These are phyloP conservation scores for Fusarium setosum DNA, from an alignment of 2,329 filamentous ascomycete genomes.

Conservation along the genomic window DNA sequence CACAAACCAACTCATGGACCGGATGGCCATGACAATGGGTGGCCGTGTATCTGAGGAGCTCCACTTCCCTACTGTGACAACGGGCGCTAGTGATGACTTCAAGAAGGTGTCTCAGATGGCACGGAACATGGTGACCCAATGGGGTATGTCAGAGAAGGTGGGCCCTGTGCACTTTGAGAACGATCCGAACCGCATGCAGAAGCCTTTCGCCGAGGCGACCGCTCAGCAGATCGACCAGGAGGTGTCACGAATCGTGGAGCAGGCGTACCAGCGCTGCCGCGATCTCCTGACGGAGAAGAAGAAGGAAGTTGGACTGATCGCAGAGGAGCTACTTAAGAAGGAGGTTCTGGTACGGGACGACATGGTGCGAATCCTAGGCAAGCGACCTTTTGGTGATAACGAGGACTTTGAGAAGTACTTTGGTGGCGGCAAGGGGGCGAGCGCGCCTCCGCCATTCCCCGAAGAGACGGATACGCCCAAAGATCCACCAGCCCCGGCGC, in stretches of 20 bases:
- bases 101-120: slow-evolving; percentile 98
- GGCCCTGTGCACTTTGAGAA: slow-evolving; percentile 93
- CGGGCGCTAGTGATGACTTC: slow-evolving; percentile 95
- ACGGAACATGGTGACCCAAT: slow-evolving; percentile 98
- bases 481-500: slow-evolving; percentile 50
- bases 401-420: slow-evolving; percentile 98
- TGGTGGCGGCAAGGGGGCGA: slow-evolving; percentile 67
- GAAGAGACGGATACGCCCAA: slow-evolving; percentile 55
- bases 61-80: slow-evolving; percentile 96
- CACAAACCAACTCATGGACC: slow-evolving; percentile 95
- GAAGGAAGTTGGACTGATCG: slow-evolving; percentile 86
- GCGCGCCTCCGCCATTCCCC: slow-evolving; percentile 68
- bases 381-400: slow-evolving; percentile 82
- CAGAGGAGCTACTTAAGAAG: slow-evolving; percentile 92
- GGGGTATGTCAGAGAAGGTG: slow-evolving; percentile 96
- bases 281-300: slow-evolving; percentile 88
- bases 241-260: slow-evolving; percentile 89
- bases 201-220: slow-evolving; percentile 96
- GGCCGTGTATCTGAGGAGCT: slow-evolving; percentile 95
- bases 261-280: slow-evolving; percentile 92
- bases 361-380: slow-evolving; percentile 88
- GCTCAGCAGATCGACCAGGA: slow-evolving; percentile 92
- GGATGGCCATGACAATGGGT: slow-evolving; percentile 99
- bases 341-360: slow-evolving; percentile 93
- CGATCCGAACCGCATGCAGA: slow-evolving; percentile 83